phyloP scores from a whole-genome alignment of 345 rosid species.

The Streptanthus diversifolius region DNA sequence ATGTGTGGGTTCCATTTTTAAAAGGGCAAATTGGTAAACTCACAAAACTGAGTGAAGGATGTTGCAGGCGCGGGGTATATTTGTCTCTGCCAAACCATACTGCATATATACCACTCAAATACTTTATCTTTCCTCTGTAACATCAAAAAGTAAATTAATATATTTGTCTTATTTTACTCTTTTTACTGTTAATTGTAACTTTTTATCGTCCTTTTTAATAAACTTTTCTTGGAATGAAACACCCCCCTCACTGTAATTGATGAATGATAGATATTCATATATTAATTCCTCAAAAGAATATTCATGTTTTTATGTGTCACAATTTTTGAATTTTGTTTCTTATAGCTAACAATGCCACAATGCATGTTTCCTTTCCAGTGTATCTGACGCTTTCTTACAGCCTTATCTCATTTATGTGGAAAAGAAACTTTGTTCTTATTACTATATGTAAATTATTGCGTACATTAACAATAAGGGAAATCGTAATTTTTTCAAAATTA shows the following conservation, averaged over 20 bases:
- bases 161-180: slow-evolving; percentile 29
- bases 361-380: slow-evolving; percentile 38
- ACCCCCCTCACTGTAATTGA: not conserved
- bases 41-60: slow-evolving; percentile 16
- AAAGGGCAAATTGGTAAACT: not conserved
- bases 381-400: slow-evolving; percentile 30
- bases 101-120: slow-evolving; percentile 2
- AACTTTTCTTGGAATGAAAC: not conserved
- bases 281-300: slow-evolving; percentile 4
- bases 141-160: not conserved
- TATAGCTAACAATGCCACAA: slow-evolving; percentile 29
- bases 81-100: slow-evolving; percentile 34
- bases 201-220: not conserved
- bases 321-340: slow-evolving; percentile 29
- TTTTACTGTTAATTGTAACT: slow-evolving; percentile 8
- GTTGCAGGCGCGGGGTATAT: slow-evolving; percentile 39
- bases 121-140: not conserved
- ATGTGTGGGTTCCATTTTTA: not conserved
- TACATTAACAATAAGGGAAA: not conserved
- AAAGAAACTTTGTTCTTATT: slow-evolving; percentile 15
- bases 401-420: slow-evolving; percentile 27
- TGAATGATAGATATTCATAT: not conserved
- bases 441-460: slow-evolving; percentile 1
- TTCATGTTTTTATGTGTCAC: slow-evolving; percentile 10
- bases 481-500: not conserved